phyloP scores from a whole-genome alignment of 2,329 filamentous ascomycete species.

The Neofusicoccum ribis region DNA sequence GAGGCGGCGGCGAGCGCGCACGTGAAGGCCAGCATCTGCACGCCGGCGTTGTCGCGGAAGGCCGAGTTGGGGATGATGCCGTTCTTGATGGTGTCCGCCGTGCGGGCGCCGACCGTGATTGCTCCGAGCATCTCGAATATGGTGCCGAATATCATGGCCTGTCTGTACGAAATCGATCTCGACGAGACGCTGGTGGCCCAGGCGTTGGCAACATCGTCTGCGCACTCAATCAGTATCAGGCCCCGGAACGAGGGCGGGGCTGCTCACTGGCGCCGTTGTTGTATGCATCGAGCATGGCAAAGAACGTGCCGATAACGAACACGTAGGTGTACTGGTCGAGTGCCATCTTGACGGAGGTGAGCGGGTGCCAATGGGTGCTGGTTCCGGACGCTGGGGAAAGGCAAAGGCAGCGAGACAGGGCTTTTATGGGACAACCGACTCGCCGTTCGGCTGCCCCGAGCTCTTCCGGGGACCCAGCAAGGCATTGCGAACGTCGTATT shows the following conservation, averaged over 20 bases:
- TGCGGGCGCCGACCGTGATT: slow-evolving; percentile 49
- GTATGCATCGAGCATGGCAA: slow-evolving; percentile 74
- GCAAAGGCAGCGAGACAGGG: not conserved
- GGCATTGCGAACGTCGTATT: not conserved
- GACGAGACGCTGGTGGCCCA: slow-evolving; percentile 82
- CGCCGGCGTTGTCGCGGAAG: slow-evolving; percentile 42
- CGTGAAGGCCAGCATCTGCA: slow-evolving; percentile 58
- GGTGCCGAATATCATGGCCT: slow-evolving; percentile 54
- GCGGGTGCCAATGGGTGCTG: not conserved
- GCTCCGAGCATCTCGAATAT: slow-evolving; percentile 51
- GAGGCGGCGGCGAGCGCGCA: slow-evolving; percentile 64
- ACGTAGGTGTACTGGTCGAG: slow-evolving; percentile 68
- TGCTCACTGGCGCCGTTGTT: slow-evolving; percentile 76
- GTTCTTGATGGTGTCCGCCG: slow-evolving; percentile 78
- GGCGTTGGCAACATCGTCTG: slow-evolving; percentile 81
- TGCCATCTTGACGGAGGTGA: slow-evolving; percentile 50
- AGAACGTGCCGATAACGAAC: slow-evolving; percentile 73
- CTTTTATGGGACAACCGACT: not conserved
- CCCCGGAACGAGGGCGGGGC: slow-evolving; percentile 7
- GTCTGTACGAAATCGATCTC: slow-evolving; percentile 69
- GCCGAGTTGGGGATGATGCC: slow-evolving; percentile 52
- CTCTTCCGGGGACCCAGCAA: not conserved
- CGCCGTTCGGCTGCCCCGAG: not conserved
- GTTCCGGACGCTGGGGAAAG: not conserved
- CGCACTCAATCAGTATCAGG: slow-evolving; percentile 10